Percentiles rank a stretch among this genome's conserved stretches.
Conservation (phyloP, 495 filamentous ascomycete species). For the Hyaloscypha bicolor region DNA sequence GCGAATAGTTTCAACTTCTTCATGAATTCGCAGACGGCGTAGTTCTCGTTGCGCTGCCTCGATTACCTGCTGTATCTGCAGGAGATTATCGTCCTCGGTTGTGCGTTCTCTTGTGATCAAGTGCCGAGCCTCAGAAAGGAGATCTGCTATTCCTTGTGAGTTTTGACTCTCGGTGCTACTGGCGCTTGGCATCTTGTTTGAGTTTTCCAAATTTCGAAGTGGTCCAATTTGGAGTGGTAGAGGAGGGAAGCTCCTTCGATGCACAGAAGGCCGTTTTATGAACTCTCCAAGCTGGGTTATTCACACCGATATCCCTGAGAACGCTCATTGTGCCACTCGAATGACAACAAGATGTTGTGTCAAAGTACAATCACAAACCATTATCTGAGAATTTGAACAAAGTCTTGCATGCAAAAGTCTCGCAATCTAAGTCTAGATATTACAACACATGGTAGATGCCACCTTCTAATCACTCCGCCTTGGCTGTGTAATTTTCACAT, state of each 20-base stretch:
- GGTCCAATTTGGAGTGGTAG: no score
- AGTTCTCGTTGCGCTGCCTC: not conserved
- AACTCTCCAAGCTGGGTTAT: no score
- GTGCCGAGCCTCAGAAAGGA: not conserved
- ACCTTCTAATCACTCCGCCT: not conserved
- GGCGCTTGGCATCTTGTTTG: no score
- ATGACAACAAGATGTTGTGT: no score
- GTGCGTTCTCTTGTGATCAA: not conserved
- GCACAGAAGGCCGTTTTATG: no score
- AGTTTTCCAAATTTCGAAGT: no score
- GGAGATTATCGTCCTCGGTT: not conserved
- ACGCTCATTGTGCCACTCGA: no score
- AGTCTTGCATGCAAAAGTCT: not conserved
- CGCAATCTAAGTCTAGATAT: not conserved
- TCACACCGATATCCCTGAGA: no score
- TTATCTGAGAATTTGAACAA: not conserved
- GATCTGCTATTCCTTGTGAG: not conserved
- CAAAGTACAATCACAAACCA: no score
- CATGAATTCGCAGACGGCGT: not conserved
- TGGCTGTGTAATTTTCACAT: not conserved
- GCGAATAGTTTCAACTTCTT: not conserved
- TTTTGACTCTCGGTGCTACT: not conserved
- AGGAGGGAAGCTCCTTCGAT: no score
- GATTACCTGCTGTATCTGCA: not conserved
- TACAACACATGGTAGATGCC: not conserved